Conservation (phyloP, 352 stramenopile genomes). For the Phytophthora europaea region DNA sequence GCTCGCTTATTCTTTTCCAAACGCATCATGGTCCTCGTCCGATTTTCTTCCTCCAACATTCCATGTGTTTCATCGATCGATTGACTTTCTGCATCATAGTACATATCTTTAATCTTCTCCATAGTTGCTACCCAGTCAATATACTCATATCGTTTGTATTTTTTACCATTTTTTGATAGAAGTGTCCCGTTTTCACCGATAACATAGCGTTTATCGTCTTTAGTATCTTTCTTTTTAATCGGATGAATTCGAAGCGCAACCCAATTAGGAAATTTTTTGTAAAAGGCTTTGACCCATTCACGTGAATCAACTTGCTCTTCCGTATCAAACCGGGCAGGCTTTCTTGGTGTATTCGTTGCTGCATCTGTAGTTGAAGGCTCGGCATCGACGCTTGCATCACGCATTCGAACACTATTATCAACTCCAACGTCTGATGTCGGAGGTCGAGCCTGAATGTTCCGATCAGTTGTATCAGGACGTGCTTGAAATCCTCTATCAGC, state of each 20-base stretch:
- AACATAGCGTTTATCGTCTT: constrained; percentile 12
- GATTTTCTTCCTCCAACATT: constrained; percentile 17
- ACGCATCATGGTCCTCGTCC: constrained; percentile 10
- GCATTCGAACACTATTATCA: constrained; percentile 4
- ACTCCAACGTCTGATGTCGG: neutral
- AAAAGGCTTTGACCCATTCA: constrained; percentile 10
- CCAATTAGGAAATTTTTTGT: constrained; percentile 13
- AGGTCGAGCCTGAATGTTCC: constrained; percentile 3
- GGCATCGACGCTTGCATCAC: neutral
- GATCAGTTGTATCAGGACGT: constrained; percentile 10
- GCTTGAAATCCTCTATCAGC: constrained; percentile 4
- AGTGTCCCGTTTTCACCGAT: constrained; percentile 3
- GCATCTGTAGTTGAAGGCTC: constrained; percentile 9
- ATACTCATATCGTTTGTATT: constrained; percentile 4
- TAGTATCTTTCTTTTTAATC: constrained; percentile 12
- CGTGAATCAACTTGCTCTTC: constrained; percentile 5
- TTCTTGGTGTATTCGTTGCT: constrained; percentile 9
- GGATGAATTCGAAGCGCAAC: constrained; percentile 10
- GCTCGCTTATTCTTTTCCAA: constrained; percentile 5
- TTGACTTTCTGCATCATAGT: constrained; percentile 17
- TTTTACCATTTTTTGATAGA: constrained; percentile 4
- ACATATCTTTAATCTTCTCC: constrained; percentile 10
- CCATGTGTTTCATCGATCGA: constrained; percentile 12
- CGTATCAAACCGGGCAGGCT: constrained; percentile 1
- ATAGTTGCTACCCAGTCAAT: constrained; percentile 21